A percentile compares a stretch with the other conserved stretches of the same genome.
These are phyloP conservation scores for Panellus pusillus DNA, from an alignment of 768 basidiomycete genomes.

Conservation along the genomic window DNA sequence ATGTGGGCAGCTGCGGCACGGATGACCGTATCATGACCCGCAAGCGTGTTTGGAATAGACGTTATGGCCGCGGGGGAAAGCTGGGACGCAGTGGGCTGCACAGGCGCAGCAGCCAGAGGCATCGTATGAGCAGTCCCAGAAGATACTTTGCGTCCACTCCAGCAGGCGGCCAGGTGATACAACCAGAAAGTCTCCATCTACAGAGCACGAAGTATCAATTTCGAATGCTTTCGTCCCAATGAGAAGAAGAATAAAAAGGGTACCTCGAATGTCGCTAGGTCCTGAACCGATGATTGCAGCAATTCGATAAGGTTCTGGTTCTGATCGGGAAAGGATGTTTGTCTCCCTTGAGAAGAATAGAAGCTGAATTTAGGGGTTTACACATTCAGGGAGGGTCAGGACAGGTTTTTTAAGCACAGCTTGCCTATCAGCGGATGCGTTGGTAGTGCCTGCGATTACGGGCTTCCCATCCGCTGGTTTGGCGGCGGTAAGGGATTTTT, in stretches of 20 bases:
- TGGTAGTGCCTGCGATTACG: constrained; percentile 51
- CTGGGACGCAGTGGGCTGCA: constrained; percentile 36
- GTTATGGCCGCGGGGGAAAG: constrained; percentile 23
- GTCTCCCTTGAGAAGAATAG: constrained; percentile 84
- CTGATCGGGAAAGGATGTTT: constrained; percentile 76
- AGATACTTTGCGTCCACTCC: constrained; percentile 41
- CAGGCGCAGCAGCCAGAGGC: constrained; percentile 47
- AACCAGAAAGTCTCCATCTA: constrained; percentile 89
- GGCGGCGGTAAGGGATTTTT: constrained; percentile 41
- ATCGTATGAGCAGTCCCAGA: constrained; percentile 26
- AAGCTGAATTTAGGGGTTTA: constrained; percentile 48
- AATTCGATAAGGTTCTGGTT: constrained; percentile 64
- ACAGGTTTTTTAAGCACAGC: constrained; percentile 5
- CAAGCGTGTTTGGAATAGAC: constrained; percentile 18
- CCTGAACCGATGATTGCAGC: constrained; percentile 48
- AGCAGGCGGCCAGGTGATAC: constrained; percentile 74
- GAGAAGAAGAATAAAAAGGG: constrained; percentile 7
- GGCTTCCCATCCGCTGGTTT: constrained; percentile 39
- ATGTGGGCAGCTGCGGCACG: constrained; percentile 80
- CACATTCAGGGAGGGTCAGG: constrained; percentile 1
- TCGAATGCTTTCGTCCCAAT: constrained; percentile 1
- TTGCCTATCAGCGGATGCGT: constrained; percentile 84
- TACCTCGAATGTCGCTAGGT: constrained; percentile 73
- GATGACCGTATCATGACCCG: constrained; percentile 42
- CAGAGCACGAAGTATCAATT: constrained; percentile 1